phyloP scores from a whole-genome alignment of 2,329 filamentous ascomycete species.

The Scleromitrula shiraiana region DNA sequence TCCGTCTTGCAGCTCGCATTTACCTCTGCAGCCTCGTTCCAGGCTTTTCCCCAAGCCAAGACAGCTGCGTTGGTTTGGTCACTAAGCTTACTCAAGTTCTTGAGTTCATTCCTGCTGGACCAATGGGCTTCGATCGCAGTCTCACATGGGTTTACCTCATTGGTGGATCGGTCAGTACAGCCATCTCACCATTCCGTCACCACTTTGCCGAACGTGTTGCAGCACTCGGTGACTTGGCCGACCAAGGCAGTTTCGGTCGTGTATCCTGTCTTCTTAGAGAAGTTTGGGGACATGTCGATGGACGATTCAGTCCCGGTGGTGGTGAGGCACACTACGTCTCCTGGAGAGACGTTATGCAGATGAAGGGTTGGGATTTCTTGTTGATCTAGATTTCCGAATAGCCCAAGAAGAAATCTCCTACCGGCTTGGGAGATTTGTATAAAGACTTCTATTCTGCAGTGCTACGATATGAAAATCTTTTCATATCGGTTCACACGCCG shows the following conservation, averaged over 20 bases:
- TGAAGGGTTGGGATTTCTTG: slow-evolving; percentile 87
- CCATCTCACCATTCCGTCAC: slow-evolving; percentile 64
- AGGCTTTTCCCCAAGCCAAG: slow-evolving; percentile 69
- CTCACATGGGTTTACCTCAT: slow-evolving; percentile 92
- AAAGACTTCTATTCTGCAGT: slow-evolving; percentile 11
- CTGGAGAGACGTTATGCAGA: slow-evolving; percentile 91
- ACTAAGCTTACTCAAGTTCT: slow-evolving; percentile 70
- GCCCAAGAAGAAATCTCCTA: slow-evolving; percentile 11
- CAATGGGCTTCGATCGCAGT: slow-evolving; percentile 78
- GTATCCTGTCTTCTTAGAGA: slow-evolving; percentile 72
- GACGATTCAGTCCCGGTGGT: slow-evolving; percentile 30
- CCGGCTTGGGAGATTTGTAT: slow-evolving; percentile 16
- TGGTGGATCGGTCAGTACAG: slow-evolving; percentile 68
- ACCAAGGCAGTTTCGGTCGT: slow-evolving; percentile 78
- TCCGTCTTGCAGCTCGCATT: slow-evolving; percentile 86
- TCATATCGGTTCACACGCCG: slow-evolving; percentile 1
- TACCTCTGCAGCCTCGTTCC: slow-evolving; percentile 95
- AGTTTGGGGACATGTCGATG: slow-evolving; percentile 72
- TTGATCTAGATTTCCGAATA: slow-evolving; percentile 56
- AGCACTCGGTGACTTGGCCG: slow-evolving; percentile 67
- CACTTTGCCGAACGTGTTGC: slow-evolving; percentile 70
- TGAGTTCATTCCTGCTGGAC: slow-evolving; percentile 73
- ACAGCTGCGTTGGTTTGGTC: slow-evolving; percentile 68
- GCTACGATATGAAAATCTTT: slow-evolving; percentile 1
- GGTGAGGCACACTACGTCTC: slow-evolving; percentile 60